Percentiles rank a stretch among this genome's conserved stretches.
phyloP scores from a whole-genome alignment of 257 asterid species.

The Fraxinus anomala region DNA sequence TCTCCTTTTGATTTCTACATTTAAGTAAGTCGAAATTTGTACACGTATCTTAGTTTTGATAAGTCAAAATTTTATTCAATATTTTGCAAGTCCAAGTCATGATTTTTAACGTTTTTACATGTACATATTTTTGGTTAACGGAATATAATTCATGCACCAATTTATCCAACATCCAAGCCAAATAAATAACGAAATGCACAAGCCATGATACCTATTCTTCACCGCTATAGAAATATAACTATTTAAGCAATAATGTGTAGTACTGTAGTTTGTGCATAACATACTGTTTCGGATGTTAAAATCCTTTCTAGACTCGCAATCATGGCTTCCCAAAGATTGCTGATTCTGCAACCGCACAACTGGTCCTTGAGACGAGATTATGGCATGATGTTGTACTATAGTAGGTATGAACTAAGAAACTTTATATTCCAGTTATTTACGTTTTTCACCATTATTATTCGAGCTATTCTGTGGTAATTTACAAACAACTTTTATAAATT shows the following conservation, averaged over 20 bases:
- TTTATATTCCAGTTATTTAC: neutral
- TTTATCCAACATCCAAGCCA: too few species aligned
- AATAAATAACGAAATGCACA: too few species aligned
- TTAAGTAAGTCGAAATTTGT: too few species aligned
- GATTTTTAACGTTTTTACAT: too few species aligned
- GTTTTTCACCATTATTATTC: neutral
- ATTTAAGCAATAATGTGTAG: too few species aligned
- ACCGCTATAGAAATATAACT: neutral
- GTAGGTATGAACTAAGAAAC: slow-evolving; percentile 43
- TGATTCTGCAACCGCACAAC: slow-evolving; percentile 88
- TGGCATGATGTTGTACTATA: slow-evolving; percentile 91
- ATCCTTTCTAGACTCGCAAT: slow-evolving; percentile 74
- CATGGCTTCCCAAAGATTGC: slow-evolving; percentile 85
- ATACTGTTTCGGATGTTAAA: slow-evolving; percentile 25
- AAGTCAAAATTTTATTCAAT: too few species aligned
- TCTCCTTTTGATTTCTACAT: too few species aligned
- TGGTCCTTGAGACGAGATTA: slow-evolving; percentile 85
- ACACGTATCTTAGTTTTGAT: too few species aligned
- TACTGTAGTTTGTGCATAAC: slow-evolving; percentile 25
- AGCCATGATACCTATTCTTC: neutral
- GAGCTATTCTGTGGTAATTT: neutral
- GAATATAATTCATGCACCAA: too few species aligned
- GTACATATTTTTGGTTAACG: too few species aligned
- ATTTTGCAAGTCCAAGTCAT: too few species aligned
- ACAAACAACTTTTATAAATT: slow-evolving; percentile 5